Evolutionary conservation across 805 yeast species (phyloP), one percentile per base, ranked within the genome.

Genomic region (Saccharomycopsis schoenii): DNA sequence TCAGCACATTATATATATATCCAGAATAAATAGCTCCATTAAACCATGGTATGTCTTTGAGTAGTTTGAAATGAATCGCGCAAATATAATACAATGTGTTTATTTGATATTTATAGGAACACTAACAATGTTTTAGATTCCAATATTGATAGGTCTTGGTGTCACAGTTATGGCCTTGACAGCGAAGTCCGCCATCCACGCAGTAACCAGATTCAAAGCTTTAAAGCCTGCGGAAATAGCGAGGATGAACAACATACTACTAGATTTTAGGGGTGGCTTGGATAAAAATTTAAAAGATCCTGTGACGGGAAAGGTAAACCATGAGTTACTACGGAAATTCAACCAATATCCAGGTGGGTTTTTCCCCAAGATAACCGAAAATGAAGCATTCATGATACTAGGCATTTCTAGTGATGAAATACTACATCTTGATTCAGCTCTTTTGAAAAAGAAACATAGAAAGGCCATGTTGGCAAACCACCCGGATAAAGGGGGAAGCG

Each of bases 401-500:
- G 82, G 81, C 63, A 83, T 88, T 60, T 75, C 77, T 42, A 80
- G 82, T 21, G 73, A 80, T 24, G 87, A 82, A 61, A 80, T 86
- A 57, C 72, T 83, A 58, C 73, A 76, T 60, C 67, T 85, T 40
- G 74, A 77, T 51, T 71, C 70, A 37, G 77, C 77, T 12, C 69
- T 80, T 65, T 76, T 93, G 66, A 86, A 85, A 71, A 84, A 81
- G 63, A 83, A 84, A 61, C 96, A 90, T 70, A 79, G 96, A 68
- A 76, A 75, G 63, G 79, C 86, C 69, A 90, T 89, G 96, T 75
- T 89, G 73, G 75, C 82, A 12, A 89, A 89, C 71, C 97, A 89
- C 70, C 96, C 97, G 0, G 97, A 89, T 71, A 83, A 86, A 67
- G 96, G 96, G 2, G 97, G 97, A 1, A 85, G 92, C 55, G 83